Evolutionary conservation across 352 stramenopile species (phyloP), one percentile per base, ranked within the genome.

Genomic region (Phytophthora pisi): DNA sequence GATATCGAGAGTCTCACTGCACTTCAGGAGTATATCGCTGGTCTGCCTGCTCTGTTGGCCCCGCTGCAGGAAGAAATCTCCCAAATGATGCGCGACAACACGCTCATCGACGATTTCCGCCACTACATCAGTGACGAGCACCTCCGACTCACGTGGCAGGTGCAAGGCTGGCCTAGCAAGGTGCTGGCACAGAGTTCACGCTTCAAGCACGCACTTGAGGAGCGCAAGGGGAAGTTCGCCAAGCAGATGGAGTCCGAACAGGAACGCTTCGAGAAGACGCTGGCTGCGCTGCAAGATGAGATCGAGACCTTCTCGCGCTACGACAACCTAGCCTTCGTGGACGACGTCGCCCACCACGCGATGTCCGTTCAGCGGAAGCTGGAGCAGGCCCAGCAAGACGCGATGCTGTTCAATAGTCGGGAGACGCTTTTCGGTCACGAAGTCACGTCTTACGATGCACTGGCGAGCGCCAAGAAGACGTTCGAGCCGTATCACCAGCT

Each of bases 401-500:
- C 94, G 5, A 79, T 89, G 31, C 55, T 97, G 1, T 98, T 98
- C 66, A 98, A 98, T 69, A 96, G 81, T 18, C 90, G 96, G 4
- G 96, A 99, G 57, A 84, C 73, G 6, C 72, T 98, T 0, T 98
- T 98, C 57, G 90, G 89, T 4, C 84, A 88, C 26, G 88, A 97
- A 20, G 69, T 95, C n/a, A 96, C 89, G 4, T 90, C 96, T 0
- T 99, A 98, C 60, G 84, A 93, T 6, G 71, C 79, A 52, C 72
- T 99, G 1, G 69, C 78, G 2, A 77, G 92, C 1, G 82, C 97
- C 2, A 91, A 95, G 57, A 98, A 98, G 77, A 86, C 84, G 11
- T 98, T 99, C 61, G 96, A 99, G 64, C 94, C 96, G 9, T 99
- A 98, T 64, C 91, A 93, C 20, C 84, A 92, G 57, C 79, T 99